A percentile compares a stretch with the other conserved stretches of the same genome.
Conservation (phyloP, 768 basidiomycete species). For the Mycena vulgaris region DNA sequence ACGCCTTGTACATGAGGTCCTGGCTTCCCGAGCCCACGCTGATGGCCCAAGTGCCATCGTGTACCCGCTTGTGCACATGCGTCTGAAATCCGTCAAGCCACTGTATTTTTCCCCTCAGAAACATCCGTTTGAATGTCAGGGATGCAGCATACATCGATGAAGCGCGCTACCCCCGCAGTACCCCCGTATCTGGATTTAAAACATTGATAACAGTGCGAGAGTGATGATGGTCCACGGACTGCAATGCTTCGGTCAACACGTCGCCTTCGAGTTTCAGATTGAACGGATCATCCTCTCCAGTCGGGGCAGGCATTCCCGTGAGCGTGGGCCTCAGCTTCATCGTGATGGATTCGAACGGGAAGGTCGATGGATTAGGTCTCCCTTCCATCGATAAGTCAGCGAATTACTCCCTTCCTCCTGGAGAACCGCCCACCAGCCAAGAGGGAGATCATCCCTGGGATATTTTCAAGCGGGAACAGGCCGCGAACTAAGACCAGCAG, state of each 20-base stretch:
- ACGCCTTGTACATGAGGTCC: slow-evolving; percentile 62
- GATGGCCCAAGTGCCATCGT: slow-evolving; percentile 55
- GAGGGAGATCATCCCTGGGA: slow-evolving; percentile 56
- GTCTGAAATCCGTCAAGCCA: slow-evolving; percentile 57
- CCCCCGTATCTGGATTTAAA: slow-evolving; percentile 51
- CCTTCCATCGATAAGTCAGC: slow-evolving; percentile 7
- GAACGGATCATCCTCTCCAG: slow-evolving; percentile 33
- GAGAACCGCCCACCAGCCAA: slow-evolving; percentile 37
- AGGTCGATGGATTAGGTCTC: slow-evolving; percentile 63
- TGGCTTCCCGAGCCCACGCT: slow-evolving; percentile 64
- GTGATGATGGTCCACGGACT: slow-evolving; percentile 34
- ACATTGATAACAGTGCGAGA: neutral
- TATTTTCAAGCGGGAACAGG: slow-evolving; percentile 59
- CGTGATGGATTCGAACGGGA: slow-evolving; percentile 51
- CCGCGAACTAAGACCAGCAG: slow-evolving; percentile 56
- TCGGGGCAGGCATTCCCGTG: slow-evolving; percentile 34
- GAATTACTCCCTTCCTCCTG: too few species aligned
- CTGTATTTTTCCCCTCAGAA: slow-evolving; percentile 1
- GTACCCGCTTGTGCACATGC: slow-evolving; percentile 52
- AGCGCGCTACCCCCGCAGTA: slow-evolving; percentile 52
- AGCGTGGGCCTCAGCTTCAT: slow-evolving; percentile 56
- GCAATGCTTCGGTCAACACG: slow-evolving; percentile 56
- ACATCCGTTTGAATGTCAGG: neutral
- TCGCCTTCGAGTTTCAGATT: slow-evolving; percentile 51
- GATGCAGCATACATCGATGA: slow-evolving; percentile 33